These are phyloP conservation scores for Evernia prunastri DNA, from an alignment of 495 filamentous ascomycete species.

Conservation along the genomic window DNA sequence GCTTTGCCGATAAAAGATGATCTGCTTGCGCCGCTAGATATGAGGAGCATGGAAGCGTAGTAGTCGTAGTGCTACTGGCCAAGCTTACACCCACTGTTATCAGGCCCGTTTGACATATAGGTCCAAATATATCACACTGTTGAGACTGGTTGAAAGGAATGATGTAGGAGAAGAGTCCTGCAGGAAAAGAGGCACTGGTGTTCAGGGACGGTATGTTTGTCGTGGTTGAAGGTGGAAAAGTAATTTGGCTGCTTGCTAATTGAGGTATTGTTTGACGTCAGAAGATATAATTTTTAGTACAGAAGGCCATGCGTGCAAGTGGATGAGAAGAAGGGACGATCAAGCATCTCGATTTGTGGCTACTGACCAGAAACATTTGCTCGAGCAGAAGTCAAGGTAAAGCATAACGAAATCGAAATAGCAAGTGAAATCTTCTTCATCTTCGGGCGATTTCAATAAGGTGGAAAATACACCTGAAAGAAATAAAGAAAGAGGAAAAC, in stretches of 20 bases:
- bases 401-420: not conserved
- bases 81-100: constrained; percentile 3
- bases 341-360: not conserved
- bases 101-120: constrained; percentile 1
- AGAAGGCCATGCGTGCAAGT: not conserved
- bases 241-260: not conserved
- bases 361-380: not conserved
- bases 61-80: not conserved
- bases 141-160: not conserved
- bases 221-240: not conserved
- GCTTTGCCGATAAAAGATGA: not conserved
- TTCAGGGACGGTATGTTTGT: not conserved
- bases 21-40: not conserved
- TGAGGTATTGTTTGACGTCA: not conserved
- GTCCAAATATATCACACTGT: constrained; percentile 2
- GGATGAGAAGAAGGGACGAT: not conserved
- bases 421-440: not conserved
- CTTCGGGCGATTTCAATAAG: not conserved
- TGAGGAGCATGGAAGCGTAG: not conserved
- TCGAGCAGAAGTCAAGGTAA: not conserved
- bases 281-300: not conserved
- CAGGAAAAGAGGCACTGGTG: not conserved
- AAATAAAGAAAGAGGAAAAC: not conserved
- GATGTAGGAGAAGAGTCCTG: not conserved
- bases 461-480: not conserved